Evolutionary conservation across 2,329 filamentous ascomycete species (phyloP), one percentile per base, ranked within the genome.

Genomic region (Xylariaceae sp.): DNA sequence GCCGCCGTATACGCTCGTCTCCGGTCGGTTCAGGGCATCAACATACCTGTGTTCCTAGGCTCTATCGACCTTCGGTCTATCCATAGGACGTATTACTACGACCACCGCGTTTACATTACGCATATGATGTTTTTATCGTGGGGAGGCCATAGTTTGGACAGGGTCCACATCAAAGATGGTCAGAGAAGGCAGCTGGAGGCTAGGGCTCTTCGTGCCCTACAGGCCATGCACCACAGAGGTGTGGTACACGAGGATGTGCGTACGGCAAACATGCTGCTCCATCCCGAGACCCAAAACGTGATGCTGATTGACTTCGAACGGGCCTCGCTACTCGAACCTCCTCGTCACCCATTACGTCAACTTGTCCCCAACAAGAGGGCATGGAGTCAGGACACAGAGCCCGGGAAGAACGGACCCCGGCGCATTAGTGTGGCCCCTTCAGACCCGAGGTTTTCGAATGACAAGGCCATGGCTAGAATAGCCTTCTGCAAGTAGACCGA

Each of bases 1-100:
- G 63, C 61, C 3, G 42, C 40, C 1, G 59, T 74, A 0, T 75
- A 75, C 50, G 10, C 57, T 11, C 62, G 61, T n/a, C 60, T 73
- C 0, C 15, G 51, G 42, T 43, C 57, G 10, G 40, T 70, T 17
- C 65, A 75, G 56, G 70, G 71, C 7, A 44, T 50, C 11, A 12
- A 56, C n/a, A 50, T 74, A 17, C 69, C 70, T 17, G 63, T 75
- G 1, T 70, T 68, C 32, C 64, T 73, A 5, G 66, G 68, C 6
- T 56, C 61, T 10, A 60, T 74, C 36, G 64, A 73, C 56, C 65
- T 75, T 27, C 54, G 58, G 39, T 22, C 44, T 3, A 52, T 71
- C 10, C 45, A 57, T 6, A 65, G 60, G 52, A 65, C 49, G 2
- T 71, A 69, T 51, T 68, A 66, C 50, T 67, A 67, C 39, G 54